A percentile compares a stretch with the other conserved stretches of the same genome.
These are phyloP conservation scores for Lactarius hatsudake DNA, from an alignment of 768 basidiomycete genomes.

Conservation along the genomic window DNA sequence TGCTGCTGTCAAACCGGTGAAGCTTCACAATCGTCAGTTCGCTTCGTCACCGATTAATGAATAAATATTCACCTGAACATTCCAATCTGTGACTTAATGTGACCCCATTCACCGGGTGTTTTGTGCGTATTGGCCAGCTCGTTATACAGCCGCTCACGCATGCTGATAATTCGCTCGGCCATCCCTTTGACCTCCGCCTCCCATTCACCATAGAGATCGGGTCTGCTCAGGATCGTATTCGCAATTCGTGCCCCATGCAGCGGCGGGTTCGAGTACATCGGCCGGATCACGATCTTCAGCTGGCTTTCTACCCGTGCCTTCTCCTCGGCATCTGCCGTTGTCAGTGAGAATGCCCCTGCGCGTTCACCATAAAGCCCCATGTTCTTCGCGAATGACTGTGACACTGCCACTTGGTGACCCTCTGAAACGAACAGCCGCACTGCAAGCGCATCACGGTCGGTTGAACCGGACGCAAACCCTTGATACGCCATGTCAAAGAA, in stretches of 20 bases:
- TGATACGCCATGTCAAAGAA: slow-evolving; percentile 99
- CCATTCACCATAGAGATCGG: slow-evolving; percentile 81
- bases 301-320: slow-evolving; percentile 89
- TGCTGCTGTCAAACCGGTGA: slow-evolving; percentile 76
- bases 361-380: slow-evolving; percentile 99
- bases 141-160: slow-evolving; percentile 82
- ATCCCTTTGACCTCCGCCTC: slow-evolving; percentile 90
- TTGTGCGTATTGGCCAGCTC: slow-evolving; percentile 71
- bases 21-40: slow-evolving; percentile 39
- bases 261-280: slow-evolving; percentile 98
- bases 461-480: slow-evolving; percentile 95
- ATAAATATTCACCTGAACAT: slow-evolving; percentile 79
- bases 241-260: slow-evolving; percentile 86
- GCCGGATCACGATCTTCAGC: slow-evolving; percentile 91
- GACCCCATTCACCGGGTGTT: slow-evolving; percentile 94
- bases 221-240: slow-evolving; percentile 73
- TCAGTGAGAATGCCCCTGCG: slow-evolving; percentile 93
- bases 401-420: slow-evolving; percentile 86
- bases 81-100: slow-evolving; percentile 94
- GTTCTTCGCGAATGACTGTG: slow-evolving; percentile 98
- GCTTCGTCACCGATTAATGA: slow-evolving; percentile 7
- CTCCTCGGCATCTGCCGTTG: slow-evolving; percentile 64
- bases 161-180: slow-evolving; percentile 92
- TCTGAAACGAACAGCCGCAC: slow-evolving; percentile 90
- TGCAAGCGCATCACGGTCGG: slow-evolving; percentile 88